Conservation (phyloP, 2,329 filamentous ascomycete species). For the Fusarium virguliforme region DNA sequence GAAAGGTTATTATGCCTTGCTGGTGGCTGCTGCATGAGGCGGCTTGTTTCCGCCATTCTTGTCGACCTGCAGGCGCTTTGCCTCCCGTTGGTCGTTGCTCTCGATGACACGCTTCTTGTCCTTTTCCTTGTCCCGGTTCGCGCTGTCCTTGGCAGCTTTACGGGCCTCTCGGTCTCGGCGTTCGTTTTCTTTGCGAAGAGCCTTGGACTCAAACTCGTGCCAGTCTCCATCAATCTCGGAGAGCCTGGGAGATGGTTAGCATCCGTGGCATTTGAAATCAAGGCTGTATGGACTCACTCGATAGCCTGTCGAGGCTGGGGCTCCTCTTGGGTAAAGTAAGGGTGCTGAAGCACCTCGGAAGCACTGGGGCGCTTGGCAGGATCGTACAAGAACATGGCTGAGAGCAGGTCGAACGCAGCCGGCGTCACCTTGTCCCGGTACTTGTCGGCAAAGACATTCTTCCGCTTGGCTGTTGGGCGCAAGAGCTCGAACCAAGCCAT, state of each 20-base stretch:
- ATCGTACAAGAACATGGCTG: constrained; percentile 91
- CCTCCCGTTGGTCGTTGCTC: constrained; percentile 52
- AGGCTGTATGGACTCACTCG: constrained; percentile 74
- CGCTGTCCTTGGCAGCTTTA: constrained; percentile 60
- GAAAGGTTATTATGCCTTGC: constrained; percentile 35
- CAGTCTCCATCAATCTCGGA: constrained; percentile 90
- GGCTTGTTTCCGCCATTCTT: constrained; percentile 43
- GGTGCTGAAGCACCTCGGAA: constrained; percentile 85
- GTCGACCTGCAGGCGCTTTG: constrained; percentile 56
- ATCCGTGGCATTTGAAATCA: constrained; percentile 11
- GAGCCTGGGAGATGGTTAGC: constrained; percentile 70
- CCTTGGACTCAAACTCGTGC: constrained; percentile 99
- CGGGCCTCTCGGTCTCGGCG: constrained; percentile 71
- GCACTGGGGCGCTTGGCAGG: constrained; percentile 87
- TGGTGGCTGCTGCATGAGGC: constrained; percentile 25
- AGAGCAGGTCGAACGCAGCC: constrained; percentile 86
- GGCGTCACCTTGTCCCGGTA: constrained; percentile 85
- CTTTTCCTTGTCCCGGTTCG: constrained; percentile 52
- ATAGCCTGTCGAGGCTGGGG: constrained; percentile 83
- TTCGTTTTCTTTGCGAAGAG: constrained; percentile 90
- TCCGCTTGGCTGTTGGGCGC: constrained; percentile 80
- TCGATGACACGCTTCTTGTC: constrained; percentile 62
- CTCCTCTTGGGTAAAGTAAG: constrained; percentile 89
- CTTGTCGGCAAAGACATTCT: constrained; percentile 84
- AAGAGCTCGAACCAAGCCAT: constrained; percentile 98